Evolutionary conservation across 768 basidiomycete genomes (phyloP), one percentile per base, ranked within the genome.

Genomic region (Rhizopogon sp.): DNA sequence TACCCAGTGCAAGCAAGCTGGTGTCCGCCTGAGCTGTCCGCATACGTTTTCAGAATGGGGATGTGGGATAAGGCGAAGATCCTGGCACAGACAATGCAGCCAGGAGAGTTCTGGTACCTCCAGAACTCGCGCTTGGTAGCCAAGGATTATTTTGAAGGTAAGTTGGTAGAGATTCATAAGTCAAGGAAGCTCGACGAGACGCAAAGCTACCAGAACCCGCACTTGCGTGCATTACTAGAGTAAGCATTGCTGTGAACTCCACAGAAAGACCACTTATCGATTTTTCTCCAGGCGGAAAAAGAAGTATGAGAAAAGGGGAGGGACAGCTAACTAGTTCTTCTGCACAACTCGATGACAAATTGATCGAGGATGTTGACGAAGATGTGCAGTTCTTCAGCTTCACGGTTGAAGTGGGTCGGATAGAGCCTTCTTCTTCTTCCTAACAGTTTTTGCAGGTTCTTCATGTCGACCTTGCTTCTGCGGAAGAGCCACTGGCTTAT

Each of bases 191-290:
- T n/a, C n/a, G n/a, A n/a, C n/a, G 73, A 76, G 39, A 65, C 71
- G 1, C 70, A 75, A 45, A 60, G 70, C 3, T 71, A 69, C 43
- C 55, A 50, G 7, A 67, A 75, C 22, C 64, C 66, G 4, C 66
- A 72, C 58, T 65, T 88, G n/a, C 65, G 69, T 47, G 76, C 73
- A 13, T 70, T 88, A 53, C 60, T 88, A 17, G 70, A 73, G 87
- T 85, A 45, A 47, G 80, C 74, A 22, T 13, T 9, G 43, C 50
- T 39, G 10, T 37, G 33, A 39, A 40, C 25, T 31, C 13, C 22
- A 43, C 31, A n/a, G 46, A 56, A 33, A 37, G 16, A 17, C 29
- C 43, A 37, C 14, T 51, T 59, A 31, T 60, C 54, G 52, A 39
- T n/a, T 39, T 1, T 39, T 42, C 14, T 25, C 29, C 43, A 86